Conservation (phyloP, 2,329 filamentous ascomycete genomes). For the Neobulgaria alba region DNA sequence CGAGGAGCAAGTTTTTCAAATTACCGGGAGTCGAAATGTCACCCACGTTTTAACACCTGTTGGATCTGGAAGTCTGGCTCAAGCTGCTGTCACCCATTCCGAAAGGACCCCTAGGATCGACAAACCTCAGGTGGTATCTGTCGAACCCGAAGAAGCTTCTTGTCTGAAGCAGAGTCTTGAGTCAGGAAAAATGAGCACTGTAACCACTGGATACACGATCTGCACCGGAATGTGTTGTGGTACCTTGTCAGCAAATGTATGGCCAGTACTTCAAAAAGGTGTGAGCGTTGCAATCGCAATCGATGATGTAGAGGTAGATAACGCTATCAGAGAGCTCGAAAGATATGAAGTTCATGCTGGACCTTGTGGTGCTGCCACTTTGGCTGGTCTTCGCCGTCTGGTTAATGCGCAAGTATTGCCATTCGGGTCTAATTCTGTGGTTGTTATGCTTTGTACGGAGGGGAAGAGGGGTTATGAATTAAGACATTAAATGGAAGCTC, state of each 20-base stretch:
- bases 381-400: slow-evolving; percentile 36
- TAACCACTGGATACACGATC: slow-evolving; percentile 35
- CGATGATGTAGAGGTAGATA: slow-evolving; percentile 36
- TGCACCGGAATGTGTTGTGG: slow-evolving; percentile 44
- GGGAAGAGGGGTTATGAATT: slow-evolving; percentile 50
- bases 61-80: slow-evolving; percentile 65
- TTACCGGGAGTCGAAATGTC: slow-evolving; percentile 34
- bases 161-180: slow-evolving; percentile 47
- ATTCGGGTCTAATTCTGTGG: slow-evolving; percentile 37
- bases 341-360: slow-evolving; percentile 33
- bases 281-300: slow-evolving; percentile 36
- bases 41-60: slow-evolving; percentile 53
- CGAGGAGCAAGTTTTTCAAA: slow-evolving; percentile 47
- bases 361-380: slow-evolving; percentile 43
- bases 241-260: slow-evolving; percentile 38
- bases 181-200: slow-evolving; percentile 26
- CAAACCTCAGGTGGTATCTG: slow-evolving; percentile 44
- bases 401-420: not conserved
- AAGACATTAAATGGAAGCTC: no score
- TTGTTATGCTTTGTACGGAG: slow-evolving; percentile 62
- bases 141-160: slow-evolving; percentile 62
- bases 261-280: slow-evolving; percentile 35
- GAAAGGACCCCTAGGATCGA: slow-evolving; percentile 33
- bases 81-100: slow-evolving; percentile 63
- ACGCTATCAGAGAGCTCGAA: slow-evolving; percentile 32